Conservation (phyloP, 2,329 filamentous ascomycete genomes). For the Alternaria sp. region DNA sequence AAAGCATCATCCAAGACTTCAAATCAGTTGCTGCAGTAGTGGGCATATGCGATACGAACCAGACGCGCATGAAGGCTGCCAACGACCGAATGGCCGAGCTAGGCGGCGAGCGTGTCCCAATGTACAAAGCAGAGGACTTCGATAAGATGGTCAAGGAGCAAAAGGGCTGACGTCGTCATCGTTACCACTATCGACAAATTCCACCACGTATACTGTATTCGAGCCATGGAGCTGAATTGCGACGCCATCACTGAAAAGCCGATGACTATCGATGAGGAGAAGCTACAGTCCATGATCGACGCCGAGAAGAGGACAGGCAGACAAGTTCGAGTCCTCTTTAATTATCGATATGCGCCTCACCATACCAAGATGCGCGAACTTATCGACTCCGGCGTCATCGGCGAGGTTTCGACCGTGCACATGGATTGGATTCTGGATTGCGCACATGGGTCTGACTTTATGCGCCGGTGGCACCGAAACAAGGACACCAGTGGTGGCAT, state of each 20-base stretch:
- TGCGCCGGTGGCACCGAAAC: slow-evolving; percentile 70
- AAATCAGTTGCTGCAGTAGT: slow-evolving; percentile 61
- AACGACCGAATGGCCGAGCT: slow-evolving; percentile 60
- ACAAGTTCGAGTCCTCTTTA: slow-evolving; percentile 67
- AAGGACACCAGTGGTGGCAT: slow-evolving; percentile 67
- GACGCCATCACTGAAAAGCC: slow-evolving; percentile 71
- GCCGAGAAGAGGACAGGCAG: slow-evolving; percentile 62
- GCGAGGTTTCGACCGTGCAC: slow-evolving; percentile 64
- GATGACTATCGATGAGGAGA: slow-evolving; percentile 68
- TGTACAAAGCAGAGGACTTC: slow-evolving; percentile 64
- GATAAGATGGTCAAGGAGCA: slow-evolving; percentile 66
- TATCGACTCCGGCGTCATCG: slow-evolving; percentile 63
- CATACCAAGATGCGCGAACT: slow-evolving; percentile 68
- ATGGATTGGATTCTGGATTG: slow-evolving; percentile 72
- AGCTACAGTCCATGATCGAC: slow-evolving; percentile 64
- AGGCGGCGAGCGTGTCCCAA: slow-evolving; percentile 61
- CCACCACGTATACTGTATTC: slow-evolving; percentile 67
- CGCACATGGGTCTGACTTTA: slow-evolving; percentile 68
- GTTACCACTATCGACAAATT: slow-evolving; percentile 70
- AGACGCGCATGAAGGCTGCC: slow-evolving; percentile 66
- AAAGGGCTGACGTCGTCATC: slow-evolving; percentile 66
- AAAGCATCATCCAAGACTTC: slow-evolving; percentile 64
- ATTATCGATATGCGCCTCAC: slow-evolving; percentile 71
- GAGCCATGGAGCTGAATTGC: slow-evolving; percentile 66
- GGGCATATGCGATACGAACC: slow-evolving; percentile 67